These are phyloP conservation scores for Atkinsonella hypoxylon DNA, from an alignment of 2,329 filamentous ascomycete species.

Conservation along the genomic window DNA sequence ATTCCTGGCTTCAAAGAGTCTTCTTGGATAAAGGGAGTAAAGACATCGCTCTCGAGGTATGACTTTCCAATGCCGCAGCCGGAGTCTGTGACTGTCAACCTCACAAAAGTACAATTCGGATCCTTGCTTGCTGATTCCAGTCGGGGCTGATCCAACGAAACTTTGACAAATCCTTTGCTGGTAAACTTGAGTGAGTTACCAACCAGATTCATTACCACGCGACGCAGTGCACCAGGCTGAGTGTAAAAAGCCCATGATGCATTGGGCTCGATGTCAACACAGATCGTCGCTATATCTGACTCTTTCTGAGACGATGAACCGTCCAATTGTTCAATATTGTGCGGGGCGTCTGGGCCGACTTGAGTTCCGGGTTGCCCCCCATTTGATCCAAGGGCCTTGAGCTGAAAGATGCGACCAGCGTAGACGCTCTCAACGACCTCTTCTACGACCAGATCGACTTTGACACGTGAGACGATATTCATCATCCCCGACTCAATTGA, in stretches of 20 bases:
- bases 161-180: constrained; percentile 17
- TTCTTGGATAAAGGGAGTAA: constrained; percentile 54
- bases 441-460: constrained; percentile 29
- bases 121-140: not conserved
- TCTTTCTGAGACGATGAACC: constrained; percentile 1
- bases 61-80: constrained; percentile 54
- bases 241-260: constrained; percentile 40
- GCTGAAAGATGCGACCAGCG: constrained; percentile 30
- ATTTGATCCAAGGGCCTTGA: not conserved
- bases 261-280: constrained; percentile 28
- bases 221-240: constrained; percentile 37
- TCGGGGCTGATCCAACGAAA: constrained; percentile 12
- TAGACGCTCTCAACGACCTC: constrained; percentile 36
- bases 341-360: not conserved
- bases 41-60: constrained; percentile 47
- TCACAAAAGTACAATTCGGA: constrained; percentile 10
- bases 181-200: constrained; percentile 55
- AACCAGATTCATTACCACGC: constrained; percentile 51
- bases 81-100: constrained; percentile 46
- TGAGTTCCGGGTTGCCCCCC: not conserved
- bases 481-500: constrained; percentile 10
- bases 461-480: constrained; percentile 14
- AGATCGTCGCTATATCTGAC: constrained; percentile 15
- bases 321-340: not conserved
- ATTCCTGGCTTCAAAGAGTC: constrained; percentile 47